Conservation (phyloP, 331 rosid genomes). For the Acacia concinna region DNA sequence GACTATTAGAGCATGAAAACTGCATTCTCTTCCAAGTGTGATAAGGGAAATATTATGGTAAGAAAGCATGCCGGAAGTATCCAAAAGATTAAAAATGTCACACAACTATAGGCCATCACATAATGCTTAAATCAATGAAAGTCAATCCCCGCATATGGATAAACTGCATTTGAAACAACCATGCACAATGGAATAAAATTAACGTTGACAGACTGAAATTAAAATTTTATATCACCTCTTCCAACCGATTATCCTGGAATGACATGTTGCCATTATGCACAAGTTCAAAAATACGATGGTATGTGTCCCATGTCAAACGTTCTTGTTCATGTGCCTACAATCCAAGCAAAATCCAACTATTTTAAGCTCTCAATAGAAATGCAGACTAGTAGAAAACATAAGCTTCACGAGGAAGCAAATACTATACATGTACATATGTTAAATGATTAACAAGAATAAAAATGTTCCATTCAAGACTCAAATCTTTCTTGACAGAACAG, state of each 20-base stretch:
- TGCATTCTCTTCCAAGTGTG: slow-evolving; percentile 18
- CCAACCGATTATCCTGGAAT: slow-evolving; percentile 63
- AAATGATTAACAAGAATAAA: slow-evolving; percentile 7
- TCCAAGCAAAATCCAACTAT: slow-evolving; percentile 30
- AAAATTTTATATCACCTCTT: slow-evolving; percentile 54
- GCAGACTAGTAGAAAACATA: background rate
- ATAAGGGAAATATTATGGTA: background rate
- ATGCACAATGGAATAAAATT: slow-evolving; percentile 18
- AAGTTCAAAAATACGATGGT: slow-evolving; percentile 55
- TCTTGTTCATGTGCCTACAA: slow-evolving; percentile 67
- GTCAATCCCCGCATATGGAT: background rate
- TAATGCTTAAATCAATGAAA: too few relatives aligned
- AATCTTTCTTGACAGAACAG: background rate
- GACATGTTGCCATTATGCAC: slow-evolving; percentile 78
- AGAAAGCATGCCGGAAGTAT: background rate
- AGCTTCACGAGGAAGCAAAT: slow-evolving; percentile 3
- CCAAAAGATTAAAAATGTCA: background rate
- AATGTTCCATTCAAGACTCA: background rate
- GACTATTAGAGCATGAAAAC: too few relatives aligned
- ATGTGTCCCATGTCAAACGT: slow-evolving; percentile 56
- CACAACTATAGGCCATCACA: background rate
- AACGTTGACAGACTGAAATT: slow-evolving; percentile 7
- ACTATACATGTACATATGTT: background rate
- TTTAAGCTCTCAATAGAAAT: slow-evolving; percentile 3
- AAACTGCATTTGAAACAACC: slow-evolving; percentile 12